Evolutionary conservation across 495 filamentous ascomycete species (phyloP).

Genomic region (Astrothelium subdiscretum): DNA sequence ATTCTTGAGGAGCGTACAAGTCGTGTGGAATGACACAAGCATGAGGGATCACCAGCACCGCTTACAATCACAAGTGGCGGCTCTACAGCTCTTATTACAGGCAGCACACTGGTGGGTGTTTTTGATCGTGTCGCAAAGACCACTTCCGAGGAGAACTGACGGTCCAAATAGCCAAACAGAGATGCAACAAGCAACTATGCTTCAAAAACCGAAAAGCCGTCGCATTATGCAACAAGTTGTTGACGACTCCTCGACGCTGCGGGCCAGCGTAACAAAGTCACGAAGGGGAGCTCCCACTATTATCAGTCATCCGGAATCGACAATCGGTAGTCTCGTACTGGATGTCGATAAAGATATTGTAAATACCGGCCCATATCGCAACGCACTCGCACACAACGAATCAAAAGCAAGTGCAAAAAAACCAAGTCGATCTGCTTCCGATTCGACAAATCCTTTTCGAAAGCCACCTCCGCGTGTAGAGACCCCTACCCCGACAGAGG

Average conservation of each 20-base stretch:
- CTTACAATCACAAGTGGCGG: constrained; percentile 31
- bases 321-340: constrained; percentile 25
- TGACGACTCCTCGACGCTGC: constrained; percentile 32
- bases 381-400: constrained; percentile 3
- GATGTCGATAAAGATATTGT: constrained; percentile 27
- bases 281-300: constrained; percentile 22
- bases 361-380: constrained; percentile 3
- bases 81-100: constrained; percentile 35
- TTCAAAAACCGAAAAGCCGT: constrained; percentile 28
- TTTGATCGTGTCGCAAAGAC: constrained; percentile 1
- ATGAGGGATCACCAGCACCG: constrained; percentile 34
- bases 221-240: constrained; percentile 32
- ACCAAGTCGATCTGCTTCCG: neutral
- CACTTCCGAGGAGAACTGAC: neutral
- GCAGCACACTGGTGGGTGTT: constrained; percentile 34
- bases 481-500: constrained; percentile 12
- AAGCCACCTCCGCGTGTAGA: constrained; percentile 18
- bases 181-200: constrained; percentile 28
- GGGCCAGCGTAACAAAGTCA: constrained; percentile 25
- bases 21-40: constrained; percentile 34
- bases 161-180: constrained; percentile 13
- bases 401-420: neutral
- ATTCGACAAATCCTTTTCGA: constrained; percentile 3
- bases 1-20: constrained; percentile 22
- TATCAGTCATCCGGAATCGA: constrained; percentile 24